Conservation (phyloP, 2,329 filamentous ascomycete genomes). For the Didymella exigua region DNA sequence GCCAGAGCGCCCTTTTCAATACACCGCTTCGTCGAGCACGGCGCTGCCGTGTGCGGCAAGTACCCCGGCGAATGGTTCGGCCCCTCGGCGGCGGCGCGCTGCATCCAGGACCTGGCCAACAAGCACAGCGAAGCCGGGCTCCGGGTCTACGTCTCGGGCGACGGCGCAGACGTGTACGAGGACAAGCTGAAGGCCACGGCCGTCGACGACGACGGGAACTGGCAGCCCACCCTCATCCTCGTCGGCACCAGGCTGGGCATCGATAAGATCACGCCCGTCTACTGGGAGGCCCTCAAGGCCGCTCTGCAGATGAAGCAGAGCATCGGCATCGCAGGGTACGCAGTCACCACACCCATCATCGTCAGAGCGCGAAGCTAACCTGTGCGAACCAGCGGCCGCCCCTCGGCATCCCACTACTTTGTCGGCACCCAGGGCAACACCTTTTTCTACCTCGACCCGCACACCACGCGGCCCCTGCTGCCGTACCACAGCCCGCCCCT, state of each 20-base stretch:
- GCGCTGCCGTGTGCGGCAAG: constrained; percentile 85
- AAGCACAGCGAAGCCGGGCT: constrained; percentile 66
- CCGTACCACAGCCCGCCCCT: constrained; percentile 61
- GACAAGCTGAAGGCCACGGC: constrained; percentile 83
- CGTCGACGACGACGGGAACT: constrained; percentile 66
- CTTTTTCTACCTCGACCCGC: constrained; percentile 95
- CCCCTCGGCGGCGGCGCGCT: constrained; percentile 91
- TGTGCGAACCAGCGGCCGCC: constrained; percentile 71
- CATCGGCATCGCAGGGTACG: constrained; percentile 93
- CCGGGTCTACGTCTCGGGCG: constrained; percentile 85
- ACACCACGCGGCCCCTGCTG: constrained; percentile 78
- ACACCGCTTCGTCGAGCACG: constrained; percentile 90
- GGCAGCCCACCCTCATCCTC: constrained; percentile 85
- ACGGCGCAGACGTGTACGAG: constrained; percentile 91
- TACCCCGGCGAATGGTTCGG: constrained; percentile 98
- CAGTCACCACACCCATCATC: neutral
- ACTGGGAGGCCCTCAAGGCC: constrained; percentile 90
- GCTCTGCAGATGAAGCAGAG: constrained; percentile 87
- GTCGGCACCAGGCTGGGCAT: constrained; percentile 90
- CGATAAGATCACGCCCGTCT: constrained; percentile 91
- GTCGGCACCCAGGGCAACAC: constrained; percentile 73
- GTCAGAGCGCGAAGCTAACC: constrained; percentile 14
- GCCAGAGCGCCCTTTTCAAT: constrained; percentile 88
- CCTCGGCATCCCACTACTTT: constrained; percentile 85
- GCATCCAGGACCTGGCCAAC: constrained; percentile 83